A percentile compares a stretch with the other conserved stretches of the same genome.
Evolutionary conservation across 495 filamentous ascomycete species (phyloP).

Genomic region (Talaromyces wortmannii): DNA sequence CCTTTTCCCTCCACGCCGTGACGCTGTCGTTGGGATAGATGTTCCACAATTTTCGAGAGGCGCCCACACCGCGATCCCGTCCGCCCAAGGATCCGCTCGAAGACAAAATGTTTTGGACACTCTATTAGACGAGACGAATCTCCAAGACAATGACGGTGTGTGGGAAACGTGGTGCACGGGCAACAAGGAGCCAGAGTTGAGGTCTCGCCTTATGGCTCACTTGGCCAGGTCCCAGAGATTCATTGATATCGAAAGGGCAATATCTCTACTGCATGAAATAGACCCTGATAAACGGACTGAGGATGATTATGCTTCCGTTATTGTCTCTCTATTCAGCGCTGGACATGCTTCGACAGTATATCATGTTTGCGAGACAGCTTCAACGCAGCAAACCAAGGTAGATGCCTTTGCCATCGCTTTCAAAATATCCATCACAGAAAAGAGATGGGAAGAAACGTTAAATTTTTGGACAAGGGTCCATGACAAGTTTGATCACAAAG

Average conservation of each 20-base stretch:
- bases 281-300: constrained; percentile 16
- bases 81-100: background rate
- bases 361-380: constrained; percentile 22
- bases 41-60: background rate
- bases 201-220: constrained; percentile 26
- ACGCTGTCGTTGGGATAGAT: background rate
- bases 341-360: constrained; percentile 12
- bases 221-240: constrained; percentile 24
- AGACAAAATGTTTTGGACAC: background rate
- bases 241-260: constrained; percentile 29
- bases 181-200: constrained; percentile 17
- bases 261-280: constrained; percentile 34
- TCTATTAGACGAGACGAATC: constrained; percentile 10
- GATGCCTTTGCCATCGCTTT: constrained; percentile 19
- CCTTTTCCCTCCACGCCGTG: background rate
- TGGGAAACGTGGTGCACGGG: constrained; percentile 29
- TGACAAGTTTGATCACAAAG: background rate
- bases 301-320: constrained; percentile 30
- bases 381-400: constrained; percentile 13
- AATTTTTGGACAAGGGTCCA: constrained; percentile 9
- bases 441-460: constrained; percentile 23
- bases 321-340: constrained; percentile 16
- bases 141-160: constrained; percentile 20
- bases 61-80: background rate
- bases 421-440: constrained; percentile 22